A percentile compares a stretch with the other conserved stretches of the same genome.
phyloP scores from a whole-genome alignment of 2,329 filamentous ascomycete species.

The Trichoderma arundinaceum region DNA sequence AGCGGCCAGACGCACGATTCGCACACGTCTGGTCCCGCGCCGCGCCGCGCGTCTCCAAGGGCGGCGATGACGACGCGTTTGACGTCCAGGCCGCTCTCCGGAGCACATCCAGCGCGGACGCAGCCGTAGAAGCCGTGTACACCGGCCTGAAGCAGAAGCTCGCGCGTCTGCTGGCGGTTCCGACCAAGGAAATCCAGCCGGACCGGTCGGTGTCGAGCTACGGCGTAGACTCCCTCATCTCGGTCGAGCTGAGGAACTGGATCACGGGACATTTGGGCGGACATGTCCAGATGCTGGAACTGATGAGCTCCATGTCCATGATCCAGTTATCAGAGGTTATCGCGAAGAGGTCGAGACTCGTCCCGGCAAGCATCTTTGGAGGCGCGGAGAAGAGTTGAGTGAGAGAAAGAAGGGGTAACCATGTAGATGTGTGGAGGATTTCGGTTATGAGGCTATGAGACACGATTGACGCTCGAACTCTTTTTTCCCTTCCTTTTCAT shows the following conservation, averaged over 20 bases:
- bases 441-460: slow-evolving; percentile 12
- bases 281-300: slow-evolving; percentile 29
- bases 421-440: not conserved
- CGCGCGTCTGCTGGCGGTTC: slow-evolving; percentile 22
- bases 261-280: slow-evolving; percentile 24
- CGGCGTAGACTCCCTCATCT: slow-evolving; percentile 31
- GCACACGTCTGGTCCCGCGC: slow-evolving; percentile 27
- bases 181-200: slow-evolving; percentile 27
- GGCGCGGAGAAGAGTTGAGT: slow-evolving; percentile 4
- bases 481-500: not conserved
- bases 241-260: slow-evolving; percentile 31
- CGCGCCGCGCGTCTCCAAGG: slow-evolving; percentile 8
- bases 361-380: slow-evolving; percentile 22
- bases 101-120: not conserved
- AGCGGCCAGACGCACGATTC: slow-evolving; percentile 28
- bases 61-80: slow-evolving; percentile 14
- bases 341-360: slow-evolving; percentile 29
- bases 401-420: not conserved
- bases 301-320: slow-evolving; percentile 31
- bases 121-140: slow-evolving; percentile 21
- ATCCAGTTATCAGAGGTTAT: slow-evolving; percentile 28
- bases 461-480: not conserved
- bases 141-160: slow-evolving; percentile 30
- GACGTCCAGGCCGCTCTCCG: slow-evolving; percentile 22
- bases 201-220: slow-evolving; percentile 31